Base-by-base conservation (phyloP, 495 filamentous ascomycete species). In the Aspergillus nidulans region DNA sequence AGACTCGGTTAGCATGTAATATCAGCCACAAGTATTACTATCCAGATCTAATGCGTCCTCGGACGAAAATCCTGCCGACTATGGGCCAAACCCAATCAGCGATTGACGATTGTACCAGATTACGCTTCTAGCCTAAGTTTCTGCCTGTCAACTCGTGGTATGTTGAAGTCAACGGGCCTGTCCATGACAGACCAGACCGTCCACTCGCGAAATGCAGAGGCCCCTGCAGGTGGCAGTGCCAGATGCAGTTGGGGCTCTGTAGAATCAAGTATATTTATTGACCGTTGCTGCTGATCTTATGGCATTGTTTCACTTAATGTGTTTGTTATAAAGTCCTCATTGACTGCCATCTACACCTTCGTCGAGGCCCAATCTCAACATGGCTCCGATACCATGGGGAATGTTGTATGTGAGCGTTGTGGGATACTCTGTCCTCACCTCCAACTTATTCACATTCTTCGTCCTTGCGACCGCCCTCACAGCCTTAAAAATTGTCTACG, bases 401-500 rank as follows among this genome's bases (percentile, higher is more conserved):
- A 23, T 49, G 23, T 40, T 71, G 21, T 71, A 68, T 38, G 18
- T 66, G 10, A 63, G 57, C 16, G 53, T 60, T 12, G 67, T 63
- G n/a, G 63, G 55, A 51, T 75, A 71, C 56, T 52, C 65, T 19
- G 46, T 72, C 6, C 58, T 45, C 19, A 57, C 57, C 3, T 77
- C 75, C 2, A 69, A 60, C 23, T 23, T 65, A 8, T 21, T 55
- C 15, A 70, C 62, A 0, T 61, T 63, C 15, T 23, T 58, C 6
- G 3, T 69, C 4, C 43, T 69, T 0, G 62, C 71, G 13, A n/a
- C 60, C 8, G 28, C 68, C 19, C 25, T 66, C 19, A 55, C 57
- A 9, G 15, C 65, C 0, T 49, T 63, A 1, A 74, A 65, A 52
- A 49, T 67, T 0, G 19, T 80, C 20, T 91, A 83, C 67, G 67